Percentiles rank a stretch among this genome's conserved stretches.
These are phyloP conservation scores for Saccharomycopsis fermentans DNA, from an alignment of 805 yeast genomes.

Conservation along the genomic window DNA sequence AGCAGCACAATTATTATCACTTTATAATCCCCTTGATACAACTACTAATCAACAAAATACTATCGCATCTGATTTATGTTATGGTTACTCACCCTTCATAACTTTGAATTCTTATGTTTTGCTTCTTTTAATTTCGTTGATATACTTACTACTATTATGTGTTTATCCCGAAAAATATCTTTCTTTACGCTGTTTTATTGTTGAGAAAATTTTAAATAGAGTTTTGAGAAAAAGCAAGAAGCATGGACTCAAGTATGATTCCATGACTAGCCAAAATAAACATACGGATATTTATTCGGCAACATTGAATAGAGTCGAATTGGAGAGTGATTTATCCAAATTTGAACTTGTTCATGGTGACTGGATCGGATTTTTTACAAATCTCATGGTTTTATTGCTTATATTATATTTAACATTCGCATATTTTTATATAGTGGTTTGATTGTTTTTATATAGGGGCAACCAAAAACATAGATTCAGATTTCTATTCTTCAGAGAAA, in stretches of 20 bases:
- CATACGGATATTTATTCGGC: not conserved
- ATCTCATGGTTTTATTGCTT: not conserved
- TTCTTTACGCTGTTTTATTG: not conserved
- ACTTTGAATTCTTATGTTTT: conserved; percentile 10
- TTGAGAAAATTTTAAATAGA: not conserved
- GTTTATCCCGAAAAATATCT: not conserved
- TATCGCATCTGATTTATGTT: conserved; percentile 41
- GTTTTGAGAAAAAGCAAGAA: not conserved
- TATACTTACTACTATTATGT: not conserved
- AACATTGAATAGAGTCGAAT: not conserved
- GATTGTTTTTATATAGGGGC: not conserved
- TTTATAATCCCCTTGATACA: conserved; percentile 36
- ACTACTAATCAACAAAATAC: conserved; percentile 20
- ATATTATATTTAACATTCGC: not conserved
- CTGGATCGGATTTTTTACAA: not conserved
- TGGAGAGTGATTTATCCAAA: not conserved
- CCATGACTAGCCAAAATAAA: not conserved
- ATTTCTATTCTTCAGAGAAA: conserved; percentile 19
- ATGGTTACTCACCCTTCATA: conserved; percentile 19
- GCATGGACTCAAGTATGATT: not conserved
- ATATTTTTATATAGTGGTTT: not conserved
- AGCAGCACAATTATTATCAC: conserved; percentile 73
- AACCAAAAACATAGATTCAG: not conserved
- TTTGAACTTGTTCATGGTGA: not conserved
- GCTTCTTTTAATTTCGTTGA: conserved; percentile 1